Percentiles rank a stretch among this genome's conserved stretches.
phyloP scores from a whole-genome alignment of 192 early-diverging fungal species.

The Podila minutissima region DNA sequence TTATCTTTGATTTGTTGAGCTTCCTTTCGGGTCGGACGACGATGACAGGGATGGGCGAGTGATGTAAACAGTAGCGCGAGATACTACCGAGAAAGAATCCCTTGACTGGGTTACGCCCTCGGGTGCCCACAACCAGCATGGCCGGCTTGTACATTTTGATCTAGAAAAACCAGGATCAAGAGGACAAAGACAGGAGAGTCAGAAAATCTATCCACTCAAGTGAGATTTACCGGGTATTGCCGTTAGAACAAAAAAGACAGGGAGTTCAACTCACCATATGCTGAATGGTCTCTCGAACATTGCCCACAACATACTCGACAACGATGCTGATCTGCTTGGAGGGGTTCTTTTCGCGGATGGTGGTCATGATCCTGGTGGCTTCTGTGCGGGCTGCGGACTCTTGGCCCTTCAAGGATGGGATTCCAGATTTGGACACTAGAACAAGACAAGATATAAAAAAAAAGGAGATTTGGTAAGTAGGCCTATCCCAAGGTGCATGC shows the following conservation, averaged over 20 bases:
- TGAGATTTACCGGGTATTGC: neutral
- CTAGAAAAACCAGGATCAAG: slow-evolving; percentile 19
- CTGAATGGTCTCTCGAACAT: slow-evolving; percentile 64
- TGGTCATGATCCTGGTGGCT: slow-evolving; percentile 26
- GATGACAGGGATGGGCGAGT: slow-evolving; percentile 72
- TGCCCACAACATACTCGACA: slow-evolving; percentile 63
- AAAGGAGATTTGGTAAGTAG: no score
- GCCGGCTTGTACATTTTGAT: slow-evolving; percentile 71
- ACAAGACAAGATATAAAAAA: no score
- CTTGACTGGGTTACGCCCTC: slow-evolving; percentile 72
- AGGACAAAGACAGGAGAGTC: neutral
- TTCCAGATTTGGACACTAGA: slow-evolving; percentile 45
- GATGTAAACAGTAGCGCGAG: slow-evolving; percentile 73
- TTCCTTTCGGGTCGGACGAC: slow-evolving; percentile 67
- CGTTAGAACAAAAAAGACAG: neutral
- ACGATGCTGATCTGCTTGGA: slow-evolving; percentile 58
- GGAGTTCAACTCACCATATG: slow-evolving; percentile 53
- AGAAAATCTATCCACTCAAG: neutral
- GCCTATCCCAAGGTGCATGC: neutral
- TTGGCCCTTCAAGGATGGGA: slow-evolving; percentile 45
- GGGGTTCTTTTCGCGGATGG: slow-evolving; percentile 38
- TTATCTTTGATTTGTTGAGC: slow-evolving; percentile 51
- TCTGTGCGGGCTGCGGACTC: slow-evolving; percentile 21
- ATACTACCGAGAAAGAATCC: slow-evolving; percentile 75
- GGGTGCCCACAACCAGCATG: slow-evolving; percentile 76